Evolutionary conservation across 768 basidiomycete species (phyloP).

Genomic region (Agrocybe pediades): DNA sequence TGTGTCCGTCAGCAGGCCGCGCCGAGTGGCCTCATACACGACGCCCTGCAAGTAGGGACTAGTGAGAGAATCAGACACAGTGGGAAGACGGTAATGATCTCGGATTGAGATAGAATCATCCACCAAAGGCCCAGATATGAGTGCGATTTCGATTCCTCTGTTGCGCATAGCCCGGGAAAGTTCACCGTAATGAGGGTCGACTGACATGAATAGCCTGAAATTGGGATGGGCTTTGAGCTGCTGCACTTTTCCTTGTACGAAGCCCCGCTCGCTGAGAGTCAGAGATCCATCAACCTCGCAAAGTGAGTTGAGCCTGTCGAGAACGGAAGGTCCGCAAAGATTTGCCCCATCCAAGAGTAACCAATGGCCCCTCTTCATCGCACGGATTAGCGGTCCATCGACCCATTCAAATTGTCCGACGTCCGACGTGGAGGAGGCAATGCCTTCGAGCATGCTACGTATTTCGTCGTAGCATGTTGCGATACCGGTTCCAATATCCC

Average conservation of each 20-base stretch:
- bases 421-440: conserved; percentile 25
- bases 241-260: conserved; percentile 74
- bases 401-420: conserved; percentile 87
- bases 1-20: conserved; percentile 28
- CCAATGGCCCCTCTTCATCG: conserved; percentile 89
- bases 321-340: conserved; percentile 90
- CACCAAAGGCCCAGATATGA: conserved; percentile 36
- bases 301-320: conserved; percentile 95
- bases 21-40: conserved; percentile 35
- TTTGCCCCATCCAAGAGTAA: conserved; percentile 91
- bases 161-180: conserved; percentile 98
- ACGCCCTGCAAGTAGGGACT: conserved; percentile 15
- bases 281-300: conserved; percentile 86
- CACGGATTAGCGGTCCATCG: conserved; percentile 87
- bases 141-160: conserved; percentile 84
- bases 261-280: conserved; percentile 88
- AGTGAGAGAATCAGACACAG: conserved; percentile 1
- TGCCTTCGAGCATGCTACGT: conserved; percentile 19
- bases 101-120: conserved; percentile 51
- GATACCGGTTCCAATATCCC: conserved; percentile 13
- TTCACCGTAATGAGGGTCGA: conserved; percentile 91
- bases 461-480: conserved; percentile 6
- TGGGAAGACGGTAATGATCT: conserved; percentile 53
- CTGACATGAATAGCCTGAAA: conserved; percentile 93
- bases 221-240: conserved; percentile 79